These are phyloP conservation scores for Senna tora DNA, from an alignment of 306 rosid species.

Conservation along the genomic window DNA sequence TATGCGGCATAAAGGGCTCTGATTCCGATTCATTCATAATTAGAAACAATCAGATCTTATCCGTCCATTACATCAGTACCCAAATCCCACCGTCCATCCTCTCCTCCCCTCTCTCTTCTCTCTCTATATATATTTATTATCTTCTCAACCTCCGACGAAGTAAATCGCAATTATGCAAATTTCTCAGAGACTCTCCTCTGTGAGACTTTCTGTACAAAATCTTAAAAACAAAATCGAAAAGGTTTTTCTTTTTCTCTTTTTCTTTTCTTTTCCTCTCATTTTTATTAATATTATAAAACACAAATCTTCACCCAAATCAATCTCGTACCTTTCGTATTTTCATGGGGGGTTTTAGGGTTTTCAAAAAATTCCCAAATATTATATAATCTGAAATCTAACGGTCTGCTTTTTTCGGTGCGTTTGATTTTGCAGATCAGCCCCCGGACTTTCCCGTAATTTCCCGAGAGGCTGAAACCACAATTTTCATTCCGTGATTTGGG, in stretches of 20 bases:
- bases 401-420: slow-evolving; percentile 22
- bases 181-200: background rate
- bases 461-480: background rate
- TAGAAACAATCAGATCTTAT: slow-evolving; percentile 8
- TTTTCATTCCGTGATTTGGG: background rate
- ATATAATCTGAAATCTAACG: background rate
- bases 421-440: slow-evolving; percentile 11
- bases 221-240: too few species aligned
- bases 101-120: background rate
- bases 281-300: too few species aligned
- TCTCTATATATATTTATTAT: background rate
- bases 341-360: slow-evolving; percentile 12
- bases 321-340: background rate
- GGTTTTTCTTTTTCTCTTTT: too few species aligned
- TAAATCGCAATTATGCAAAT: background rate
- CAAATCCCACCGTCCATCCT: slow-evolving; percentile 26
- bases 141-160: background rate
- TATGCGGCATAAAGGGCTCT: too few species aligned
- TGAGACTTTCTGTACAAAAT: too few species aligned
- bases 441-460: background rate
- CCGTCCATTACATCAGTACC: slow-evolving; percentile 8
- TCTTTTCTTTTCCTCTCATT: too few species aligned
- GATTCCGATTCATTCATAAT: background rate
- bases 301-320: background rate
- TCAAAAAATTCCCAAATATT: background rate